phyloP scores from a whole-genome alignment of 352 stramenopile species.

The Phytophthora pinifolia region DNA sequence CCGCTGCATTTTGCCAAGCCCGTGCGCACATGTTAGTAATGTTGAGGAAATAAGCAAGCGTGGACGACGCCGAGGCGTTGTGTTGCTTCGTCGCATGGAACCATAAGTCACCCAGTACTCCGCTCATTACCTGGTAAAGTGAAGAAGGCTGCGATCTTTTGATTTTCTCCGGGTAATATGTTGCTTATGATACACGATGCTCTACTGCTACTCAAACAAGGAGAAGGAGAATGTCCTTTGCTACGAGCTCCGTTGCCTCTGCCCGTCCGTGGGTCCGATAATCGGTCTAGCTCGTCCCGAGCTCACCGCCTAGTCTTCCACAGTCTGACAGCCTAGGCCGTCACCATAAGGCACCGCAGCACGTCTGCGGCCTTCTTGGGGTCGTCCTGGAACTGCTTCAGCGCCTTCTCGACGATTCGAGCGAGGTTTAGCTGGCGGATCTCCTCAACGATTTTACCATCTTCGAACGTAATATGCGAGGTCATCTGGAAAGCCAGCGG shows the following conservation, averaged over 20 bases:
- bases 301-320: constrained; percentile 14
- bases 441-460: constrained; percentile 77
- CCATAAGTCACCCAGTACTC: too few relatives aligned
- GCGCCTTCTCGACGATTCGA: constrained; percentile 51
- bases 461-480: constrained; percentile 81
- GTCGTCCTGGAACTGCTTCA: constrained; percentile 55
- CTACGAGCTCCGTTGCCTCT: constrained; percentile 33
- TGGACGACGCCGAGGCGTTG: constrained; percentile 17
- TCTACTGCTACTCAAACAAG: constrained; percentile 44
- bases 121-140: too few relatives aligned
- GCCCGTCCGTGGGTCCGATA: constrained; percentile 29
- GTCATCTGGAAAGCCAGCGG: constrained; percentile 70
- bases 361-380: constrained; percentile 57
- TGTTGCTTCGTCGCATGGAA: neutral
- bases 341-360: constrained; percentile 47
- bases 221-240: constrained; percentile 22
- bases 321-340: constrained; percentile 19
- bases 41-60: constrained; percentile 32
- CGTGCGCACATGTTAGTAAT: constrained; percentile 28
- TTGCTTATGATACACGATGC: constrained; percentile 43
- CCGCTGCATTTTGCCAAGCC: constrained; percentile 6
- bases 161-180: constrained; percentile 35
- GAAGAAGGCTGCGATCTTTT: neutral
- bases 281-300: constrained; percentile 27
- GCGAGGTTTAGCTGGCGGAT: constrained; percentile 73